These are phyloP conservation scores for Solanum virginianum DNA, from an alignment of 257 asterid species.

Conservation along the genomic window DNA sequence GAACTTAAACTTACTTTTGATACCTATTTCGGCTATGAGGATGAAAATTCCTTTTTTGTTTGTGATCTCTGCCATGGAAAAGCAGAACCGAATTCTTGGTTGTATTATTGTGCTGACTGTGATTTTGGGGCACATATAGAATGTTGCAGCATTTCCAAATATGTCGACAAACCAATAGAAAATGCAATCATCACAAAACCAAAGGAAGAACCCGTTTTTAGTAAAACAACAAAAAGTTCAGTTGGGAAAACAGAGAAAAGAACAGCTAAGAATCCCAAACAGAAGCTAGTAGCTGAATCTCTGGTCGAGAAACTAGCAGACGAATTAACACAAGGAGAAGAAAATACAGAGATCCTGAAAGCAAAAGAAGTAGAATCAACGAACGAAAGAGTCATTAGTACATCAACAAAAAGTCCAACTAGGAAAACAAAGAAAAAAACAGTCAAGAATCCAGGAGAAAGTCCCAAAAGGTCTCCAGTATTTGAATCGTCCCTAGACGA, in stretches of 20 bases:
- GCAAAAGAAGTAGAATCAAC: not conserved
- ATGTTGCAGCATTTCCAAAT: not conserved
- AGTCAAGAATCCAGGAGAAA: not conserved
- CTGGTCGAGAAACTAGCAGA: not conserved
- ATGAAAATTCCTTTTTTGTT: not conserved
- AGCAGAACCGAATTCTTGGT: slow-evolving; percentile 2
- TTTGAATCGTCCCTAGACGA: not conserved
- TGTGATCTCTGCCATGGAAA: slow-evolving; percentile 8
- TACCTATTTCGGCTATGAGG: not conserved
- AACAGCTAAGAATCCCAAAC: not conserved
- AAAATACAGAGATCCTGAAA: not conserved
- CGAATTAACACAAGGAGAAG: not conserved
- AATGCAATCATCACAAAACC: not conserved
- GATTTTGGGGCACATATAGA: slow-evolving; percentile 14
- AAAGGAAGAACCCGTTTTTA: not conserved
- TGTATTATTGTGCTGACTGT: slow-evolving; percentile 15
- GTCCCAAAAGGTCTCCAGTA: not conserved
- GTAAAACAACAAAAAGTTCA: not conserved
- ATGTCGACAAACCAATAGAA: not conserved
- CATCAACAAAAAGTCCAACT: not conserved
- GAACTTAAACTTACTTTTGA: slow-evolving; percentile 3
- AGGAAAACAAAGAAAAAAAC: not conserved
- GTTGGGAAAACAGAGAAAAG: not conserved
- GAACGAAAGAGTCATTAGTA: not conserved
- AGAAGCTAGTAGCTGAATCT: not conserved